These are phyloP conservation scores for Theobroma cacao DNA, from an alignment of 345 rosid genomes.

Conservation along the genomic window DNA sequence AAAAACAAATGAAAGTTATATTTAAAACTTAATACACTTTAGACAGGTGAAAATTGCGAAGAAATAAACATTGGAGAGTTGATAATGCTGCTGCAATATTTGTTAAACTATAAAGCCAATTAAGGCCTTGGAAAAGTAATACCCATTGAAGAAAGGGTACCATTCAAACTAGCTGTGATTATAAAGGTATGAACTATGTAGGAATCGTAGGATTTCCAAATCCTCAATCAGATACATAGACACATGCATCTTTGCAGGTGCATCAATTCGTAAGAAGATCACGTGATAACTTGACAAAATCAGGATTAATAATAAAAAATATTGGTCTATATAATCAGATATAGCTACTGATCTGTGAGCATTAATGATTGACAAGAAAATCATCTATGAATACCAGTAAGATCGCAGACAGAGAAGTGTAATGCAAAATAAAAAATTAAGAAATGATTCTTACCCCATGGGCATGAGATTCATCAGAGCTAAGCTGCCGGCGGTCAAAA, in stretches of 20 bases:
- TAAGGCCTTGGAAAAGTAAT: background rate
- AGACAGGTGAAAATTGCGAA: background rate
- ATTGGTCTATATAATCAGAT: background rate
- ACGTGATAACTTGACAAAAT: background rate
- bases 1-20: conserved; percentile 9
- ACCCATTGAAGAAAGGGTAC: background rate
- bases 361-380: background rate
- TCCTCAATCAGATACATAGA: background rate
- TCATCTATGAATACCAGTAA: background rate
- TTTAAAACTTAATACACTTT: background rate
- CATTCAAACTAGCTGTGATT: background rate
- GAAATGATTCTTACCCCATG: conserved; percentile 43
- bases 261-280: background rate
- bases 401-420: background rate
- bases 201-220: background rate
- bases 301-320: background rate
- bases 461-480: conserved; percentile 67
- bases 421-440: background rate
- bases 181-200: background rate
- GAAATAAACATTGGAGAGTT: background rate
- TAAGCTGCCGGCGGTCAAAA: conserved; percentile 87
- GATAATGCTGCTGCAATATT: background rate
- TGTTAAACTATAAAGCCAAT: background rate
- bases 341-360: background rate
- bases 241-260: background rate